phyloP scores from a whole-genome alignment of 139 green algal genomes.

The Micromonas commoda region DNA sequence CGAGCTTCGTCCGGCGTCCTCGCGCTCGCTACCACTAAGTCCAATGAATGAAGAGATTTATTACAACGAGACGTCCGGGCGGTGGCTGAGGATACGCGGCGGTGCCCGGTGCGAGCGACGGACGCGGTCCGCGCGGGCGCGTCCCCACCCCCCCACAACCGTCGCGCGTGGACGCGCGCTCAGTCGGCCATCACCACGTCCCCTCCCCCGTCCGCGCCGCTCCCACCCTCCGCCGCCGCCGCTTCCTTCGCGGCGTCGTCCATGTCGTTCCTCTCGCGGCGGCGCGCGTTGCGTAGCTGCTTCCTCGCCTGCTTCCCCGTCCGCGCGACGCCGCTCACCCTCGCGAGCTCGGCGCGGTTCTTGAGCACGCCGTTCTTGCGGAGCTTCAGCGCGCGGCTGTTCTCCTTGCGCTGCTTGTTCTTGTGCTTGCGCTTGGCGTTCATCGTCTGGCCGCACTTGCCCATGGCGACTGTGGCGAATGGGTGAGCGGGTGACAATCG shows the following conservation, averaged over 20 bases:
- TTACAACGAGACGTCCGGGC: neutral
- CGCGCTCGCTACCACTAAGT: neutral
- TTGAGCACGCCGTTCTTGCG: neutral
- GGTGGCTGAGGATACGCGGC: neutral
- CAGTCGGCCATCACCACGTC: no score
- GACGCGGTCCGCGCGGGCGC: neutral
- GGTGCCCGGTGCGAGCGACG: neutral
- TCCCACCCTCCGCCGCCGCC: neutral
- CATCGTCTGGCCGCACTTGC: neutral
- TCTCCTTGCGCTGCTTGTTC: neutral
- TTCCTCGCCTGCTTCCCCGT: constrained; percentile 11
- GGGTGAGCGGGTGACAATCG: no score
- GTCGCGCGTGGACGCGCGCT: neutral
- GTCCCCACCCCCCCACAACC: neutral
- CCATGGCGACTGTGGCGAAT: no score
- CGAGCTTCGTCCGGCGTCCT: no score
- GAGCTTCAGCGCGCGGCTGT: neutral
- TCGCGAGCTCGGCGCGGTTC: neutral
- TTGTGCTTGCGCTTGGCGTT: neutral
- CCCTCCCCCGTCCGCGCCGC: neutral
- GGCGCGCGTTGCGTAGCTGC: neutral
- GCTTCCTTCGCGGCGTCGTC: neutral
- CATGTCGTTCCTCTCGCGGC: neutral
- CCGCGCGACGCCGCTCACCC: neutral
- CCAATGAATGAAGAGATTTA: neutral